Evolutionary conservation across 1,139 yeast species (phyloP), one percentile per base, ranked within the genome.

Genomic region (Pneumocystis sp.): DNA sequence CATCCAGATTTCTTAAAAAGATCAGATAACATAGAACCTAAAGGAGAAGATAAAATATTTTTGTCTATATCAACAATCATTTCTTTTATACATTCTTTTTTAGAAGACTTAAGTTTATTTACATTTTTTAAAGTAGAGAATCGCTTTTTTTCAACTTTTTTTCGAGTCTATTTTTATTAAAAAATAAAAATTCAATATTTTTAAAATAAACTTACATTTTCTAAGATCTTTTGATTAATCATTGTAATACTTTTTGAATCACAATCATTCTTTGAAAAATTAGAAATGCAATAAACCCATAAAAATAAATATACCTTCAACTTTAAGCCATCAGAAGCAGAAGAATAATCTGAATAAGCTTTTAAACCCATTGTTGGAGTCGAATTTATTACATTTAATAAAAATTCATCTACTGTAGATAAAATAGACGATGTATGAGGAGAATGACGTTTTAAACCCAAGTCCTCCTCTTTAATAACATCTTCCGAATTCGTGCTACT

Each of bases 41-140:
- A 39, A 10, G 62, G 65, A 10, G 67, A 60, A n/a, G 60, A 19
- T 19, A 66, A 66, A 37, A 67, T 61, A 39, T 61, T 64, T 12
- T 37, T 21, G 45, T 68, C 70, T 17, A 69, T 56, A 61, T 68
- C 69, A 17, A 69, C 69, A 50, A 69, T 69, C 69, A 69, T 69
- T 39, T 69, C 71, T 2, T 67, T 64, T 37, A 67, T 62, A 5
- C 66, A 63, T n/a, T 67, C 70, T 40, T 64, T 65, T 63, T 67
- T 69, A 12, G 66, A 63, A 12, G 66, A 63, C 56, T 63, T 65
- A 39, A 69, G 65, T 29, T 61, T 64, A 60, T 69, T 69, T 29
- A 69, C 67, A 17, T 25, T 29, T 59, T 12, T 50, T 19, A 50
- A 50, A 6, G 34, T 10, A 8, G n/a, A 50, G 1, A 15, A 2